Evolutionary conservation across 148 eudicot genomes (phyloP).

Genomic region (Dysphania ambrosioides): DNA sequence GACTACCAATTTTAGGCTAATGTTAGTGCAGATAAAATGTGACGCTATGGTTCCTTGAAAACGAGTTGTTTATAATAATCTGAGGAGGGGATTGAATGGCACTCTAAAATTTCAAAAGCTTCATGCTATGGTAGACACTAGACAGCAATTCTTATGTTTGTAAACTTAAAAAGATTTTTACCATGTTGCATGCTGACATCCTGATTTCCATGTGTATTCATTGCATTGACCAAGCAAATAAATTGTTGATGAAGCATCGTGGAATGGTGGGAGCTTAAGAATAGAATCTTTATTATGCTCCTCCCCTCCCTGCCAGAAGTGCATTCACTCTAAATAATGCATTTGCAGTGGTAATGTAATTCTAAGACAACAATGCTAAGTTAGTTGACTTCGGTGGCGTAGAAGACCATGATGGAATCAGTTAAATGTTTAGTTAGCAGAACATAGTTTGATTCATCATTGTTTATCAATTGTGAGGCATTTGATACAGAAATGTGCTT

Average conservation of each 20-base stretch:
- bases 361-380: not conserved
- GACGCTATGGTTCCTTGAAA: not conserved
- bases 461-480: slow-evolving; percentile 68
- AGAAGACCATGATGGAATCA: not conserved
- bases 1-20: not conserved
- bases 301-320: not conserved
- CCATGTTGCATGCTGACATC: not conserved
- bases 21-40: not conserved
- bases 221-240: not conserved
- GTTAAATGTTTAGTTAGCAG: slow-evolving; percentile 13
- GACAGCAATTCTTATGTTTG: not conserved
- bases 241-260: not conserved
- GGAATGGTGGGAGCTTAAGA: not conserved
- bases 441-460: slow-evolving; percentile 26
- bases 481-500: slow-evolving; percentile 96
- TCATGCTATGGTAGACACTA: not conserved
- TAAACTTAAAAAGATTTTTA: not conserved
- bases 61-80: not conserved
- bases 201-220: not conserved
- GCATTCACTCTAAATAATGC: not conserved
- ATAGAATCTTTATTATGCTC: not conserved
- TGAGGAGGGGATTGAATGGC: not conserved
- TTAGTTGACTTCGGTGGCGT: not conserved
- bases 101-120: not conserved
- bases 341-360: not conserved